Evolutionary conservation across 495 filamentous ascomycete species (phyloP), one percentile per base, ranked within the genome.

Genomic region (Thermothielavioides terrestris): DNA sequence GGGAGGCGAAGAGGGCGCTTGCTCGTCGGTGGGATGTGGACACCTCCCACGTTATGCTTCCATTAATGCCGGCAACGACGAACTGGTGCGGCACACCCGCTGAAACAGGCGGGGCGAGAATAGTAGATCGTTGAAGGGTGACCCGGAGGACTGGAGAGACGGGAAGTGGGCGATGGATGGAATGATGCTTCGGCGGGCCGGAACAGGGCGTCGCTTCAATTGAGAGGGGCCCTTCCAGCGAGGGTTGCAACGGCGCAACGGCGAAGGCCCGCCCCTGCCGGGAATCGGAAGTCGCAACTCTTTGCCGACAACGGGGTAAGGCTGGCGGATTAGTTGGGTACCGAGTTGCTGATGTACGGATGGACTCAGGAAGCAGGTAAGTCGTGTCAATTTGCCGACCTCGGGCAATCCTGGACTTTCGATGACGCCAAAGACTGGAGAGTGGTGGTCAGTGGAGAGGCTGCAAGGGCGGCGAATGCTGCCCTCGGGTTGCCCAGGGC

Each of bases 181-280:
- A 39, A 22, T 23, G 26, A 18, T 41, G 37, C n/a, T 20, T 28
- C 4, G 46, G 46, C 23, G 46, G 36, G 46, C n/a, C 45, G 35
- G 28, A 15, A 5, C 21, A 25, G 11, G 22, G 25, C n/a, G 22
- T 35, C 38, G 48, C 36, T 2, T 42, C 40, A 34, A 50, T 42
- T 21, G 20, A 14, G 39, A 43, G 30, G 36, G 26, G 17, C 23
- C 17, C 14, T 22, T 15, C 34, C 14, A 14, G 11, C 15, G 25
- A 43, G 8, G 15, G 41, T 36, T 26, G 41, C 41, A 37, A 40
- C 49, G n/a, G n/a, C n/a, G n/a, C n/a, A n/a, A n/a, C n/a, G n/a
- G n/a, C 31, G 17, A 40, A 31, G 34, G 39, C 34, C 49, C 32
- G 40, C 34, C 21, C 23, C 23, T 40, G 40, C 49, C 32, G 41